A percentile compares a stretch with the other conserved stretches of the same genome.
phyloP scores from a whole-genome alignment of 225 moss, liverwort and hornwort species.

The Thuidium tamariscinum region DNA sequence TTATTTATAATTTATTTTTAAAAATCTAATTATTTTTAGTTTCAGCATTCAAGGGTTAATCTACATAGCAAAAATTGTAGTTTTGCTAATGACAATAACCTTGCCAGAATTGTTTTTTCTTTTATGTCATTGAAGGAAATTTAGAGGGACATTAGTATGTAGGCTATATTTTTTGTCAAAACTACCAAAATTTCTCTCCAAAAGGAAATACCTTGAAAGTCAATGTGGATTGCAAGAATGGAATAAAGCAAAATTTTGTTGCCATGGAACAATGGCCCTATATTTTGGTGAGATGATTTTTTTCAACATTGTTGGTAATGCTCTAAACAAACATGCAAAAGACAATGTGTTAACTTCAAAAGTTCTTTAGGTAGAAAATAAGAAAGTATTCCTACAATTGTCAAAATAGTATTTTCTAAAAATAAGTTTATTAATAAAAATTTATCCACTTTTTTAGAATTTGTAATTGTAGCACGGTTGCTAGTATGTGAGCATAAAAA shows the following conservation, averaged over 20 bases:
- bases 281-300: too few species aligned
- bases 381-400: background rate
- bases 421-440: background rate
- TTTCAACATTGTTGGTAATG: background rate
- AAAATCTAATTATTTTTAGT: background rate
- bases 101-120: background rate
- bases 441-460: background rate
- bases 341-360: fast-evolving
- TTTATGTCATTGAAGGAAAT: background rate
- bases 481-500: too few species aligned
- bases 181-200: fast-evolving
- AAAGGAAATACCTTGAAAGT: background rate
- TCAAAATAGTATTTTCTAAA: fast-evolving
- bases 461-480: too few species aligned
- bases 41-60: fast-evolving
- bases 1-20: too few species aligned
- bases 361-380: fast-evolving
- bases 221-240: background rate
- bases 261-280: background rate
- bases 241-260: background rate
- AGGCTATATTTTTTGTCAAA: fast-evolving
- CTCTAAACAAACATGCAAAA: background rate
- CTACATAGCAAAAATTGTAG: background rate
- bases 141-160: background rate
- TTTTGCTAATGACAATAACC: fast-evolving